Evolutionary conservation across 805 yeast species (phyloP), one percentile per base, ranked within the genome.

Genomic region (Wilhelminamyces savonicus): DNA sequence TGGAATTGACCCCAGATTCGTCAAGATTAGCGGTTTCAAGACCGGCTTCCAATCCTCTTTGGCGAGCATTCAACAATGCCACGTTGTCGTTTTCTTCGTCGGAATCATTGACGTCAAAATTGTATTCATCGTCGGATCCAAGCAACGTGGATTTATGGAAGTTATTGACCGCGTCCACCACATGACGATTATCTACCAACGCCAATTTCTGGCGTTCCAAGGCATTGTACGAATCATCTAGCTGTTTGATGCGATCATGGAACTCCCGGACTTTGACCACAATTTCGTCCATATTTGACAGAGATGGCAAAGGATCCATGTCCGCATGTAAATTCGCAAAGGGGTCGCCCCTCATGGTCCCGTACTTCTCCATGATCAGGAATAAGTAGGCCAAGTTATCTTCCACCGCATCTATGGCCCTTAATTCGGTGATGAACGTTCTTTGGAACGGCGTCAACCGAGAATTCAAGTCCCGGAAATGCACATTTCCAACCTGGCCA

Each of bases 391-490:
- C 37, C 22, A 65, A 44, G 27, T 63, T 54, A 10, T 49, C 27
- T 26, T 56, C 60, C 16, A 60, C 40, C 4, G 40, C 40, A 32
- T 67, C 72, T 18, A 64, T 48, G 12, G 39, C 38, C 25, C 71
- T 43, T 30, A 68, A 44, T 30, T 68, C 73, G 26, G 37, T 44
- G 15, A 68, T 56, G 31, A 66, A 68, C 3, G 71, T 62, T 21
- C 73, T 42, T 43, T 68, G 74, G 44, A 68, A 68, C 8, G 67
- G 54, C 12, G 69, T 63, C 29, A 66, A 43, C 31, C 52, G 56
- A 15, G 64, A 54, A 41, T 68, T 68, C 62, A 85, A 67, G 44
- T 64, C 71, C 23, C 70, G 46, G 39, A 64, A 65, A 40, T 65
- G 71, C 9, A 65, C 71, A 16, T 50, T 47, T 16, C 67, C 68